Evolutionary conservation across 352 stramenopile species (phyloP), one percentile per base, ranked within the genome.

Genomic region (Globisporangium spinosum): DNA sequence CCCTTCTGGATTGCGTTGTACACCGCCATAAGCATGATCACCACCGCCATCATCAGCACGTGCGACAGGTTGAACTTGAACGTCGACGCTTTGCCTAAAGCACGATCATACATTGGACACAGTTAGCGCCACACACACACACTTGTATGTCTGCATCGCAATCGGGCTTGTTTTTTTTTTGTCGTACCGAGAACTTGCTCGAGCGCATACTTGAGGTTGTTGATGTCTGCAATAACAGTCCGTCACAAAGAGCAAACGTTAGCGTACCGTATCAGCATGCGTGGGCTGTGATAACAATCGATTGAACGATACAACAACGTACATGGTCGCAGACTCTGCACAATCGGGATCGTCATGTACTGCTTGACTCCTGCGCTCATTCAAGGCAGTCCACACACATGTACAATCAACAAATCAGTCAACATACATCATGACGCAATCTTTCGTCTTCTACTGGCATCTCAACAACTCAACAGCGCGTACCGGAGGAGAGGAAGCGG

Each of bases 41-140:
- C 82, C 34, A 93, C 74, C 34, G 80, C 80, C 83, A 94, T 91
- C 73, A 89, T 78, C 38, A 93, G 77, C 71, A 93, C 85, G 72
- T 93, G 87, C 63, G 83, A 83, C 5, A 94, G 69, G 38, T 82
- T 93, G 72, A 93, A 93, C 74, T 93, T 93, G 70, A 94, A 78
- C 57, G 80, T 65, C 56, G 85, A 82, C 27, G 85, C 85, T 65
- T 92, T 93, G 78, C 87, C 70, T 58, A 10, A 17, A 32, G n/a
- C 32, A 62, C 17, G 27, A 13, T 27, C 5, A 29, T 2, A 43
- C 27, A 61, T n/a, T 29, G 3, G 56, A 12, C 12, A 47, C 0
- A 6, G 9, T 62, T n/a, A 62, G 32, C 32, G 17, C n/a, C 35
- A 22, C 20, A 20, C 47, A 20, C 47, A 29, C 47, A 27, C 47